A percentile compares a stretch with the other conserved stretches of the same genome.
These are phyloP conservation scores for Pistacia vera DNA, from an alignment of 345 rosid genomes.

Conservation along the genomic window DNA sequence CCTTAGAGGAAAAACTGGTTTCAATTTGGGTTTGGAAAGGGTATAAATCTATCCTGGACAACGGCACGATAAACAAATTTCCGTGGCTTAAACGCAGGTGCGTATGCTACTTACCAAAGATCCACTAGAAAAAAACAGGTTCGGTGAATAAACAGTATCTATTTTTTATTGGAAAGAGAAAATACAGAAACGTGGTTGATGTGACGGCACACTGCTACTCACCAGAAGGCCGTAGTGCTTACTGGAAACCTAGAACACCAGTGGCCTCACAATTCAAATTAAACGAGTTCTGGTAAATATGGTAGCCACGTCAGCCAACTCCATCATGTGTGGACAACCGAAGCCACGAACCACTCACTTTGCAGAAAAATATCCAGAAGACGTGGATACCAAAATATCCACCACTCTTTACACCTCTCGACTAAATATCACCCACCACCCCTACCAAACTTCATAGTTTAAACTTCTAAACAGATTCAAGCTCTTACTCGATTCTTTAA, in stretches of 20 bases:
- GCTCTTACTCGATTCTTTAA: neutral
- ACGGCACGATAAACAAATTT: no score
- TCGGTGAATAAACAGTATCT: no score
- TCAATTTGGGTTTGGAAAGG: no score
- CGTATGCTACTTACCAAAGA: no score
- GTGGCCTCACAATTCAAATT: slow-evolving; percentile 16
- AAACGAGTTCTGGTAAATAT: neutral
- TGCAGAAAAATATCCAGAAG: neutral
- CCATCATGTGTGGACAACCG: slow-evolving; percentile 24
- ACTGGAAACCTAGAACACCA: slow-evolving; percentile 8
- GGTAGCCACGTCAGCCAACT: slow-evolving; percentile 36
- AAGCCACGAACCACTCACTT: slow-evolving; percentile 31
- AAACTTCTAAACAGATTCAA: no score
- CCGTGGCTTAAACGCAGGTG: no score
- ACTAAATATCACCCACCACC: neutral
- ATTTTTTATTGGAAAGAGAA: neutral
- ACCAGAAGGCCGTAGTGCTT: slow-evolving; percentile 13
- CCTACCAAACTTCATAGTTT: no score
- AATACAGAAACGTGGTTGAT: neutral
- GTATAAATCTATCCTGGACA: no score
- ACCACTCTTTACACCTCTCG: neutral
- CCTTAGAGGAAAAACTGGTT: no score
- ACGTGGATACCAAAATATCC: slow-evolving; percentile 44
- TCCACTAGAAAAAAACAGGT: no score
- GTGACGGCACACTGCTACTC: neutral